phyloP scores from a whole-genome alignment of 2,329 filamentous ascomycete species.

The Pestalotiopsis sp. region DNA sequence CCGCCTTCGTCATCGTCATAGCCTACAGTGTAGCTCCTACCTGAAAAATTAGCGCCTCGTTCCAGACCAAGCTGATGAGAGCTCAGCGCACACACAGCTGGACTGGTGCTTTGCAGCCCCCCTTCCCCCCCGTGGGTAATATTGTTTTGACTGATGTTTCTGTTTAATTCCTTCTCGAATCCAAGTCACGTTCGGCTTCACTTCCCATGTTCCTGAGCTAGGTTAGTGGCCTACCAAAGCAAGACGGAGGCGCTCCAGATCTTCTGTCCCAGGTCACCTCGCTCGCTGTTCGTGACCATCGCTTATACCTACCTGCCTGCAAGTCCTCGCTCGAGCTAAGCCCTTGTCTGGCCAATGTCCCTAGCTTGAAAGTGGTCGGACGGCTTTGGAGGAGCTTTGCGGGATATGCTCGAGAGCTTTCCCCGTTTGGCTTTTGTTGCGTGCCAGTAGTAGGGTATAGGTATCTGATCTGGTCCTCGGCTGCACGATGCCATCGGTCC shows the following conservation, averaged over 20 bases:
- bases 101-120: not conserved
- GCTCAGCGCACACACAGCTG: not conserved
- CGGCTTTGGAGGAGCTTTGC: not conserved
- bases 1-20: constrained; percentile 9
- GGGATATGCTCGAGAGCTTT: not conserved
- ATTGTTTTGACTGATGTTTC: not conserved
- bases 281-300: not conserved
- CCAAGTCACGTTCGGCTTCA: not conserved
- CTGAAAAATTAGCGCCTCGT: constrained; percentile 1
- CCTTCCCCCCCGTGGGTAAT: not conserved
- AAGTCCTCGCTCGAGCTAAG: not conserved
- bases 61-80: not conserved
- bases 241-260: not conserved
- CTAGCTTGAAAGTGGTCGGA: not conserved
- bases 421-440: constrained; percentile 4
- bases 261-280: not conserved
- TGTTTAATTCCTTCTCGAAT: not conserved
- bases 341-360: not conserved
- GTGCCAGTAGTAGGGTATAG: constrained; percentile 25
- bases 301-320: not conserved
- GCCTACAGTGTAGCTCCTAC: not conserved
- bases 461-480: constrained; percentile 5
- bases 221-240: not conserved
- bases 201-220: not conserved
- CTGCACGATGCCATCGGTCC: constrained; percentile 38